Evolutionary conservation across 164 flowering plant genomes (phyloP), one percentile per base, ranked within the genome.

Genomic region (Liquidambar formosana): DNA sequence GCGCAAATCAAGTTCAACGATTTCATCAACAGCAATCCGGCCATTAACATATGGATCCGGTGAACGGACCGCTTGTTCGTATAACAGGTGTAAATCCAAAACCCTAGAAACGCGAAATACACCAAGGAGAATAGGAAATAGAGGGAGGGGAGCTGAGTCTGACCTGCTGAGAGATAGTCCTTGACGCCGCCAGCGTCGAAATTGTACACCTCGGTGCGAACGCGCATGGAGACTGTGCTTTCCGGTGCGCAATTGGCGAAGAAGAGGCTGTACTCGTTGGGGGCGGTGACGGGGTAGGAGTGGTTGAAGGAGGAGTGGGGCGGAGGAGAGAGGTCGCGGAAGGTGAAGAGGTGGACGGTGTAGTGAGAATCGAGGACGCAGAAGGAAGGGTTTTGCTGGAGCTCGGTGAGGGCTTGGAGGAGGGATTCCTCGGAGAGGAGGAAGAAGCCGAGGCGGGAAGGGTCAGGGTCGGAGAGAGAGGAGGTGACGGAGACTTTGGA

Each of bases 21-120:
- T 63, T 92, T 92, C 80, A 87, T 77, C 1, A 89, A 48, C 1
- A 90, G 66, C 69, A 92, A 75, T 0, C 62, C 85, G 0, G 70
- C 91, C 97, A 92, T 92, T 10, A 92, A 54, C n/a, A 84, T 18
- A 70, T 92, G 97, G 69, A 92, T 90, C 74, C 92, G 83, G 45
- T 90, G 94, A 2, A 84, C 78, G 3, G 89, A 77, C 8, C 47
- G 54, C 72, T 67, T 78, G 54, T 88, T 84, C 19, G 44, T 56
- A 33, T 28, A 47, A 47, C 92, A 81, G 11, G 67, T 23, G 47
- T 74, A 72, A 75, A 85, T 69, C 97, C 97, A 92, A 25, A 81
- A 18, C 14, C 63, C 92, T 0, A 90, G 21, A 52, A 89, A 87
- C 4, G 18, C 85, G 4, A 81, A 13, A 66, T 90, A 92, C 0